Percentiles rank a stretch among this genome's conserved stretches.
Evolutionary conservation across 768 basidiomycete genomes (phyloP).

Genomic region (Omphalotus guepiniiformis): DNA sequence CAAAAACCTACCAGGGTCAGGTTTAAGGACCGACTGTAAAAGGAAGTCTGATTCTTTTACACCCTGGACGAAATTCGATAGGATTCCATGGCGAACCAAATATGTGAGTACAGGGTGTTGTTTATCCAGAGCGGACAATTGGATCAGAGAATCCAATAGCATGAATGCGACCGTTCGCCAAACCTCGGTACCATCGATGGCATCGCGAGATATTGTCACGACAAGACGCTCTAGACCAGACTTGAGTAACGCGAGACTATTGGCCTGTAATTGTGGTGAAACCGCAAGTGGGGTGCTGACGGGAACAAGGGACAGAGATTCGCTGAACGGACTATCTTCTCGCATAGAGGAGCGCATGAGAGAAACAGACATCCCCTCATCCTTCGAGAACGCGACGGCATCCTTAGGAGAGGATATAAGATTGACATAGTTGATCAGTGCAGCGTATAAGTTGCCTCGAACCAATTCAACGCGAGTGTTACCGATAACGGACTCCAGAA

Average conservation of each 20-base stretch:
- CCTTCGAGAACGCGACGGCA: constrained; percentile 11
- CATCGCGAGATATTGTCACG: constrained; percentile 76
- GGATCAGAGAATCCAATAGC: constrained; percentile 76
- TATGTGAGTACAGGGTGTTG: constrained; percentile 56
- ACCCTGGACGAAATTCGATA: constrained; percentile 77
- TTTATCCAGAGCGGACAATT: constrained; percentile 67
- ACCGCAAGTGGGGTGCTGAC: constrained; percentile 14
- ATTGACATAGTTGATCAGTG: constrained; percentile 86
- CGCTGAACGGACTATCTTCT: constrained; percentile 35
- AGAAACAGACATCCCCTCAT: constrained; percentile 34
- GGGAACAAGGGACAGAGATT: constrained; percentile 33
- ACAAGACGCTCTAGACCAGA: constrained; percentile 68
- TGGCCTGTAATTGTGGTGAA: constrained; percentile 46
- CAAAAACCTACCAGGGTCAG: constrained; percentile 74
- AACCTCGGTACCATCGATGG: constrained; percentile 91
- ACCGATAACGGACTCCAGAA: constrained; percentile 72
- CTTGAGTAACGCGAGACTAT: constrained; percentile 66
- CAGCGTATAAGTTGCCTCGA: constrained; percentile 92
- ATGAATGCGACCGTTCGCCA: constrained; percentile 97
- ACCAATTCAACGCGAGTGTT: constrained; percentile 79
- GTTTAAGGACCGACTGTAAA: constrained; percentile 73
- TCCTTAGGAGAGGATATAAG: constrained; percentile 46
- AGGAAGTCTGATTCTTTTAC: constrained; percentile 79
- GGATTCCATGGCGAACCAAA: constrained; percentile 68
- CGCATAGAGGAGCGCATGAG: constrained; percentile 22